phyloP scores from a whole-genome alignment of 768 basidiomycete species.

The Tricholomella constricta region DNA sequence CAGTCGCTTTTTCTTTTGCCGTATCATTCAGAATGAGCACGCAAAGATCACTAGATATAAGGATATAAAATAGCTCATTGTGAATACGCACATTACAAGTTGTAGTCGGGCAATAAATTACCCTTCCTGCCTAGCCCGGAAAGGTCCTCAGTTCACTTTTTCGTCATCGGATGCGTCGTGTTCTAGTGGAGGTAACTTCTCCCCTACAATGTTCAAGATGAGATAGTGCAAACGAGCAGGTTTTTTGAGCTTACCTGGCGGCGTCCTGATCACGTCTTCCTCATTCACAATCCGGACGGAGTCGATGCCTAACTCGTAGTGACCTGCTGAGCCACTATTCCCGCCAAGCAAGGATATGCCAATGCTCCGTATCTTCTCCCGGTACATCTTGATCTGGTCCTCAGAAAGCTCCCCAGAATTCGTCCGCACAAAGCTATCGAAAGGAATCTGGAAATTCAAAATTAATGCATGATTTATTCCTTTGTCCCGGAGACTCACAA shows the following conservation, averaged over 20 bases:
- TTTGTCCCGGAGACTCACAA: constrained; percentile 44
- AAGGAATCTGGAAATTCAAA: constrained; percentile 63
- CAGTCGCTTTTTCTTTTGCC: constrained; percentile 12
- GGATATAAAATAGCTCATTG: not conserved
- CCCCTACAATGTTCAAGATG: constrained; percentile 6
- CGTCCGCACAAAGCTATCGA: constrained; percentile 72
- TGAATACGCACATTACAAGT: constrained; percentile 1
- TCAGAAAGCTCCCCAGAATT: constrained; percentile 72
- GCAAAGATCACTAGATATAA: not conserved
- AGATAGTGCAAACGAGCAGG: not conserved
- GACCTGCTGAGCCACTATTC: constrained; percentile 71
- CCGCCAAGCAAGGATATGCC: constrained; percentile 90
- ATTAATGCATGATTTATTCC: too few relatives aligned
- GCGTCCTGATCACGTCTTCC: constrained; percentile 50
- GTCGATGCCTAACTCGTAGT: constrained; percentile 83
- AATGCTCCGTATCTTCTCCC: constrained; percentile 73
- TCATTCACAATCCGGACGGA: constrained; percentile 82
- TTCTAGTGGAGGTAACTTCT: constrained; percentile 11
- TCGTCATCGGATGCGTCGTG: not conserved
- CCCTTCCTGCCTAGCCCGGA: too few relatives aligned
- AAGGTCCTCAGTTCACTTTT: not conserved
- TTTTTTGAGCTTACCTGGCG: constrained; percentile 20
- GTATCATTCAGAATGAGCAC: not conserved
- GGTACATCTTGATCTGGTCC: constrained; percentile 74
- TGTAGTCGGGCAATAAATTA: not conserved